Percentiles rank a stretch among this genome's conserved stretches.
Conservation (phyloP, 805 yeast species). For the Metschnikowia santaceciliae region DNA sequence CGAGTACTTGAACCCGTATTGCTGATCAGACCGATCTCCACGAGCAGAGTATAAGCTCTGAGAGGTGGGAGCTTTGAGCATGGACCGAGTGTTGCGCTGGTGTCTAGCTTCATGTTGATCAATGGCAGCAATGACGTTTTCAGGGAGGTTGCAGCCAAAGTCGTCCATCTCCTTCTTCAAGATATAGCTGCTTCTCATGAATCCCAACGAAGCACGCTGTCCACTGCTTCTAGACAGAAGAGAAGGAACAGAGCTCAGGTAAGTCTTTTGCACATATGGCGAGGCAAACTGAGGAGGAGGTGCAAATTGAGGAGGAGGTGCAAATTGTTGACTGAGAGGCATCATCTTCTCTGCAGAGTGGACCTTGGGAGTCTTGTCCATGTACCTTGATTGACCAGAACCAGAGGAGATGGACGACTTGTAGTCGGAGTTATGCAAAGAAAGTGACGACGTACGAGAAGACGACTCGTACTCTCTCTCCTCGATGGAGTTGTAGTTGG, state of each 20-base stretch:
- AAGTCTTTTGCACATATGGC: constrained; percentile 11
- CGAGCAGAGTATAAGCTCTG: constrained; percentile 2
- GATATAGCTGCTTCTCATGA: constrained; percentile 41
- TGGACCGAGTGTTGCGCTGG: background rate
- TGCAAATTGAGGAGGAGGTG: constrained; percentile 3
- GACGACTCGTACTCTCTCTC: constrained; percentile 22
- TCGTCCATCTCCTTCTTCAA: constrained; percentile 39
- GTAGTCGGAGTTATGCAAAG: constrained; percentile 37
- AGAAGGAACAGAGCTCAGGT: constrained; percentile 16
- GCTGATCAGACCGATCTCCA: background rate
- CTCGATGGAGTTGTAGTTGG: constrained; percentile 26
- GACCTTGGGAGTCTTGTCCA: constrained; percentile 9
- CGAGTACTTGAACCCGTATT: background rate
- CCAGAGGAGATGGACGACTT: constrained; percentile 36
- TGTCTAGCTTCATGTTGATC: constrained; percentile 1
- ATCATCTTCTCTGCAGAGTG: constrained; percentile 10
- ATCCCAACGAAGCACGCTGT: constrained; percentile 37
- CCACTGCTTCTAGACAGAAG: constrained; percentile 9
- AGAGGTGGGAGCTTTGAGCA: constrained; percentile 1
- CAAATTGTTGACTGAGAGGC: constrained; percentile 10
- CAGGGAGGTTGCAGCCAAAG: constrained; percentile 30
- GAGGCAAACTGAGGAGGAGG: constrained; percentile 2
- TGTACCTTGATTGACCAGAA: constrained; percentile 16
- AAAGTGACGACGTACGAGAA: constrained; percentile 32
- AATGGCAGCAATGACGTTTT: constrained; percentile 20